Evolutionary conservation across 495 filamentous ascomycete genomes (phyloP), one percentile per base, ranked within the genome.

Genomic region (Daldinia bambusicola): DNA sequence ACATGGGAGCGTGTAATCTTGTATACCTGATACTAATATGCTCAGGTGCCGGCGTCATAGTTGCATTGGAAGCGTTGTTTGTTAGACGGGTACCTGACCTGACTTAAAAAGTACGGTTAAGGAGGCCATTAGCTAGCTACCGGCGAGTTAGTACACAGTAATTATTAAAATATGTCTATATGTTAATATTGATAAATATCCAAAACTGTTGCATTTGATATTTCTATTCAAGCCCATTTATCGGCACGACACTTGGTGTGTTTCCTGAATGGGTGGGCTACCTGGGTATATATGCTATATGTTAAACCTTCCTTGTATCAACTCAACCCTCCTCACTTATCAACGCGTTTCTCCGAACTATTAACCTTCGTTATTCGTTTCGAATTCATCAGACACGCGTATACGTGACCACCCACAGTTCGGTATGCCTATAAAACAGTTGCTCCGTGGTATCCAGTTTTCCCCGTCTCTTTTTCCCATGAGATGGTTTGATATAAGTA

Each of bases 11-110:
- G 34, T 51, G 30, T 18, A 3, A 41, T 12, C 43, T 51, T 38
- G 32, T 56, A 31, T 51, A 61, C 26, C 26, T 1, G 34, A 5
- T 26, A 26, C 2, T 36, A 8, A 8, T 70, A 45, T 55, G 32
- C 38, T 10, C 51, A 61, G 20, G 52, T 59, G 40, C 40, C 18
- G 63, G 69, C 69, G 69, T 72, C 69, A 64, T 56, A 59, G 55
- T 68, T 68, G 70, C 70, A 72, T 72, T 65, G 61, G 61, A 65
- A 64, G 69, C 69, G 69, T 71, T 71, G 22, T 37, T 37, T 61
- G n/a, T 45, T 67, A 67, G 69, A 72, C 40, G 26, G 26, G 26
- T 26, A 26, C 26, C 26, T 26, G 3, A 1, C 26, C 26, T 26
- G 3, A 26, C 34, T 5, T 5, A 7, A 36, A 1, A 6, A 40